Evolutionary conservation across 257 asterid species (phyloP).

Genomic region (Jaltomata sinuosa): DNA sequence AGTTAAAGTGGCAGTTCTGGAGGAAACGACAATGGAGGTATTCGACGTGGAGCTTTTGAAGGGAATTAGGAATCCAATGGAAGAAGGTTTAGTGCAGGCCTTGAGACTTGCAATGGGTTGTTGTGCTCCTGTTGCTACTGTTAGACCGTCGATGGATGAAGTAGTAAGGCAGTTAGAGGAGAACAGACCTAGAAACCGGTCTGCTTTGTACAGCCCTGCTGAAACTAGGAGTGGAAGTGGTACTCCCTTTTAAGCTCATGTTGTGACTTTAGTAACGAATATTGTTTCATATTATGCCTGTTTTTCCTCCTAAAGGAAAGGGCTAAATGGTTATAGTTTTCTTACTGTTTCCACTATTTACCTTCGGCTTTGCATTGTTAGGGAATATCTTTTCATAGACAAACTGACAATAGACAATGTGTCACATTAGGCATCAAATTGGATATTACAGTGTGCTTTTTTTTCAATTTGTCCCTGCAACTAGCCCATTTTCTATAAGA

Average conservation of each 20-base stretch:
- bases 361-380: not conserved
- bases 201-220: constrained; percentile 92
- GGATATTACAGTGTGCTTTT: not conserved
- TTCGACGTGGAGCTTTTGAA: constrained; percentile 76
- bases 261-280: constrained; percentile 16
- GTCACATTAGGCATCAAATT: not conserved
- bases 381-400: not conserved
- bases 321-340: not conserved
- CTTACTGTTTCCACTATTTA: not conserved
- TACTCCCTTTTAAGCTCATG: constrained; percentile 69
- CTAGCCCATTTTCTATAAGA: not conserved
- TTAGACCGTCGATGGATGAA: constrained; percentile 91
- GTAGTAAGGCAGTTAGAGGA: constrained; percentile 94
- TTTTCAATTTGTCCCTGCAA: not conserved
- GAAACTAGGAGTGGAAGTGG: constrained; percentile 96
- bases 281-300: constrained; percentile 8
- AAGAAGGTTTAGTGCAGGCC: constrained; percentile 91
- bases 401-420: not conserved
- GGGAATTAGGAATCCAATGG: constrained; percentile 86
- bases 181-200: constrained; percentile 90
- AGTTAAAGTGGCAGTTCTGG: constrained; percentile 92
- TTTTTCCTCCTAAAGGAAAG: constrained; percentile 12
- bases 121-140: constrained; percentile 84
- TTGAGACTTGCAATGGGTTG: constrained; percentile 98
- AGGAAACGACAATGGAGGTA: constrained; percentile 96